A percentile compares a stretch with the other conserved stretches of the same genome.
Evolutionary conservation across 768 basidiomycete genomes (phyloP).

Genomic region (Mycena kentingensis): DNA sequence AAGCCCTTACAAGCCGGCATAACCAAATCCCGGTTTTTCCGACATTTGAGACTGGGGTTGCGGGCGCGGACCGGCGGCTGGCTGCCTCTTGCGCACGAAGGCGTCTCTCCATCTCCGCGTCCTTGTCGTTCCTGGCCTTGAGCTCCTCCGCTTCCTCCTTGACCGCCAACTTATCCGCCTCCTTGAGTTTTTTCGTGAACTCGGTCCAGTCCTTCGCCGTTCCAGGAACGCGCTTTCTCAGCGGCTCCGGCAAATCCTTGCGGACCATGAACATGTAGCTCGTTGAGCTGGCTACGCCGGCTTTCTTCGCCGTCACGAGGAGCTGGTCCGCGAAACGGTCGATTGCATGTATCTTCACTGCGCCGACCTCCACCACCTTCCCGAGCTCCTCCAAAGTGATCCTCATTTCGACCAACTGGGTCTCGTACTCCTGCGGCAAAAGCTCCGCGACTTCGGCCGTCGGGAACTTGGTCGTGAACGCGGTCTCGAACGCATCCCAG

Average conservation of each 20-base stretch:
- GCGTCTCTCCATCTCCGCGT: background rate
- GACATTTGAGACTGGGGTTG: too few species aligned
- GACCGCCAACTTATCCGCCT: background rate
- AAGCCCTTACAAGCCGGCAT: too few species aligned
- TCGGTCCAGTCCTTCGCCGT: background rate
- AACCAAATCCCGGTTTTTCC: too few species aligned
- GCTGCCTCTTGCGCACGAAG: background rate
- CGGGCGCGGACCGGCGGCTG: background rate
- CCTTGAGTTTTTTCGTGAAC: constrained; percentile 2
- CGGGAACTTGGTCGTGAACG: constrained; percentile 4
- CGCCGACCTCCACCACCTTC: constrained; percentile 17
- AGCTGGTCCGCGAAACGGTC: constrained; percentile 14
- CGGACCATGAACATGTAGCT: constrained; percentile 13
- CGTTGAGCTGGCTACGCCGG: background rate
- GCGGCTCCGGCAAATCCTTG: constrained; percentile 5
- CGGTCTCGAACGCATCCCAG: constrained; percentile 3
- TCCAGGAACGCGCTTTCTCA: constrained; percentile 2
- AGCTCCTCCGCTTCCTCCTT: constrained; percentile 4
- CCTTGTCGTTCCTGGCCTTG: background rate
- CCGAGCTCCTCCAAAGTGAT: constrained; percentile 16
- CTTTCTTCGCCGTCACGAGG: background rate
- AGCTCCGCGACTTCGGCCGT: constrained; percentile 1
- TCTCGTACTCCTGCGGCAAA: constrained; percentile 16
- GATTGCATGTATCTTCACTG: constrained; percentile 6
- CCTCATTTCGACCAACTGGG: constrained; percentile 11